Conservation (phyloP, 352 stramenopile species). For the Phytophthora chlamydospora region DNA sequence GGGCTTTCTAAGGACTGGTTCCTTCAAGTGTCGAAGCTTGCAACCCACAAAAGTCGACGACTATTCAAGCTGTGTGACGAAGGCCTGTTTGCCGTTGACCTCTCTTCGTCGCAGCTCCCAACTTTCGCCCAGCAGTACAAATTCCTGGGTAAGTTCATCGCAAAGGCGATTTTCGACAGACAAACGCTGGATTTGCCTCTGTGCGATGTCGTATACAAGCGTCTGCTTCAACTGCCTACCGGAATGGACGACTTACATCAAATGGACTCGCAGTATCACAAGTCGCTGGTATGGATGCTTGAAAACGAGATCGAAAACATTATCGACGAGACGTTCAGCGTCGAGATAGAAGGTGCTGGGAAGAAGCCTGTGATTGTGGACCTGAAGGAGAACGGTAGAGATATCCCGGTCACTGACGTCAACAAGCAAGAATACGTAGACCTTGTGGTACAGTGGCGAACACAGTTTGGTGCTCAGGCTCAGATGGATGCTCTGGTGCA, state of each 20-base stretch:
- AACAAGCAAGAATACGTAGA: slow-evolving; percentile 85
- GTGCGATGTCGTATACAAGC: slow-evolving; percentile 78
- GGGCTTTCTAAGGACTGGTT: slow-evolving; percentile 92
- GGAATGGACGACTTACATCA: slow-evolving; percentile 66
- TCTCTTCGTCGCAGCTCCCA: slow-evolving; percentile 32
- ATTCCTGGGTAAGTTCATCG: slow-evolving; percentile 82
- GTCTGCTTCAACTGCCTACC: slow-evolving; percentile 53
- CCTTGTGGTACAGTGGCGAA: slow-evolving; percentile 67
- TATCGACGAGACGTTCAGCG: slow-evolving; percentile 89
- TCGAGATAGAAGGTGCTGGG: slow-evolving; percentile 45
- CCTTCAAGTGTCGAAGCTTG: slow-evolving; percentile 69
- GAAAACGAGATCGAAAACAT: slow-evolving; percentile 80
- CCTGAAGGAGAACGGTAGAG: slow-evolving; percentile 67
- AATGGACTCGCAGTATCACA: slow-evolving; percentile 83
- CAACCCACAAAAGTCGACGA: slow-evolving; percentile 34
- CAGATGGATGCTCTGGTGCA: slow-evolving; percentile 67
- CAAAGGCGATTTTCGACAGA: slow-evolving; percentile 87
- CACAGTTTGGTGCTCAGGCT: slow-evolving; percentile 51
- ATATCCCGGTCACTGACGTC: slow-evolving; percentile 69
- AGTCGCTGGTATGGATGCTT: slow-evolving; percentile 87
- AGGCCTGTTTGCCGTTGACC: slow-evolving; percentile 57
- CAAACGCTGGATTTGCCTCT: slow-evolving; percentile 83
- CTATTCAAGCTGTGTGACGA: slow-evolving; percentile 69
- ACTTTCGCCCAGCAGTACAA: slow-evolving; percentile 55
- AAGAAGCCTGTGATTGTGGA: slow-evolving; percentile 44